These are phyloP conservation scores for Nakazawaea pomicola DNA, from an alignment of 805 yeast species.

Conservation along the genomic window DNA sequence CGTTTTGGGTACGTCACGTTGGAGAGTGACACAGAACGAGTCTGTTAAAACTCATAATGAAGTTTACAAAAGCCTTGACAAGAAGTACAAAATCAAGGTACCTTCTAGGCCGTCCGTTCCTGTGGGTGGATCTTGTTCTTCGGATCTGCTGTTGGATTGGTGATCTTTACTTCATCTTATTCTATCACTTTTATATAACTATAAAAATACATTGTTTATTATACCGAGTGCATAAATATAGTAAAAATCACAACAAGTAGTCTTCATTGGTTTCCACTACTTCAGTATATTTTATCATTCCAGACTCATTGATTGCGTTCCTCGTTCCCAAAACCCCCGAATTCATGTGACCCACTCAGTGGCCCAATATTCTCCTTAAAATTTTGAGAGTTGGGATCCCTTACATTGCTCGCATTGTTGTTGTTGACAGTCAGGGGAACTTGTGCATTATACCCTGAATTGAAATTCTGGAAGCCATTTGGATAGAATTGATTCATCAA, in stretches of 20 bases:
- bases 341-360: too few species aligned
- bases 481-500: conserved; percentile 5
- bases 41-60: conserved; percentile 14
- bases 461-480: not conserved
- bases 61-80: conserved; percentile 18
- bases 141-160: conserved; percentile 18
- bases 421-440: not conserved
- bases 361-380: too few species aligned
- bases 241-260: too few species aligned
- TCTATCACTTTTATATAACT: too few species aligned
- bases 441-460: not conserved
- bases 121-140: conserved; percentile 14
- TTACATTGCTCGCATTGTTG: too few species aligned
- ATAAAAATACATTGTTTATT: too few species aligned
- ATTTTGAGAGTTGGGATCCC: too few species aligned
- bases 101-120: conserved; percentile 17
- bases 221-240: too few species aligned
- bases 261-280: too few species aligned
- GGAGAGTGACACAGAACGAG: conserved; percentile 27
- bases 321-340: too few species aligned
- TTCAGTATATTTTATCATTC: too few species aligned
- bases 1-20: conserved; percentile 27
- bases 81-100: conserved; percentile 20
- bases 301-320: too few species aligned
- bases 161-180: not conserved